Evolutionary conservation across 805 yeast genomes (phyloP), one percentile per base, ranked within the genome.

Genomic region (Brettanomyces sp.): DNA sequence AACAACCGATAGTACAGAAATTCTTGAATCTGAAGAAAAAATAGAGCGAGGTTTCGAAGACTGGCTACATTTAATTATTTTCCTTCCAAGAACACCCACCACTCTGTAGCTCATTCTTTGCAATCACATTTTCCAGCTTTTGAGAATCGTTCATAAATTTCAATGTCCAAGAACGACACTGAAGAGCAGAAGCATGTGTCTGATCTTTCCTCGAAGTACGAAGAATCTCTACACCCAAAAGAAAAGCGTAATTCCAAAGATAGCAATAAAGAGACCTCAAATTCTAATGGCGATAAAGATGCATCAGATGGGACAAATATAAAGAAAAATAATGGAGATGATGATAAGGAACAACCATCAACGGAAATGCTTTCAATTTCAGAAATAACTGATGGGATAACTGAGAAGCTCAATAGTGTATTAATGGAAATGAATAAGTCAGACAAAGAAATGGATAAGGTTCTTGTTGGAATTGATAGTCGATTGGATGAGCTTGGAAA

Each of bases 381-480:
- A 3, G 64, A 60, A 41, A 47, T 60, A 8, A 52, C 60, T 3
- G 53, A 51, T 12, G 49, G 48, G 21, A 37, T 60, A 7, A 57
- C 54, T 3, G 49, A 49, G 4, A 52, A 52, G 39, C 36, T 60
- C 41, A 52, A 54, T 14, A 49, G 50, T 28, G 48, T 56, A n/a
- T 47, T 51, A 9, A 48, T 47, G 25, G 57, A 58, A 43, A 45
- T 60, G 12, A 55, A 53, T 11, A 49, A 48, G 28, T 45, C 53
- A 4, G 63, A 60, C 40, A 45, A 40, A 36, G 59, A 56, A 32
- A 43, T 59, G 37, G 47, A 41, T 9, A 45, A 51, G 25, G 36
- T 56, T 2, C 44, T 57, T 38, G 52, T 49, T 18, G 43, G 45
- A 6, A 41, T 60, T 6, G 65, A 60, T 33, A 47, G 44, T 11